Evolutionary conservation across 306 rosid genomes (phyloP), one percentile per base, ranked within the genome.

Genomic region (Betula pendula): DNA sequence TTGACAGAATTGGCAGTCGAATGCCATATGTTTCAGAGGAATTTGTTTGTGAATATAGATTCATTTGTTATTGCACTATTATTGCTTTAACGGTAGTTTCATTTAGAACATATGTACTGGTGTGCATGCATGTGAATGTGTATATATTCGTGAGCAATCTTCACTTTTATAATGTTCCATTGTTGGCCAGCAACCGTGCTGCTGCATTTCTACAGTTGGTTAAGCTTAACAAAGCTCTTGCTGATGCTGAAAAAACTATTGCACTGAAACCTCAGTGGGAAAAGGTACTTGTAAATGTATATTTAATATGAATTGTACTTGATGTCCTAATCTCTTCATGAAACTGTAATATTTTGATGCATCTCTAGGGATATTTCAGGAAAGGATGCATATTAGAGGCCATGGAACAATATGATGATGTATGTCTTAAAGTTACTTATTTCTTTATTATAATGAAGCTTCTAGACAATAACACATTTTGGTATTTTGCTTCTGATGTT

Each of bases 381-480:
- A 96, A 93, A 86, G 98, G 98, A 78, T 89, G 99, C 90, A 79
- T 96, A 81, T 83, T 96, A 79, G 99, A 96, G 84, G 97, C 93
- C 74, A 84, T 93, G 99, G 93, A 93, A 73, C 89, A 89, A 79
- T 96, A 91, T 52, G 98, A 96, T 33, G 92, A 96, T 80, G 99
- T 93, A 82, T 56, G 85, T 73, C 50, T 45, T 19, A 27, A 63
- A 59, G 72, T 73, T 59, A 35, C 71, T 68, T 53, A 74, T 65
- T 17, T 52, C 42, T 66, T 79, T 80, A 58, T 62, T 55, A 29
- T 17, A 40, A 67, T 38, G 66, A 70, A 52, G 33, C 56, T 75
- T 78, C 55, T 65, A 47, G 22, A 24, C 66, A 40, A 42, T 71
- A 42, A 76, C 49, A 72, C 29, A 12, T 62, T 81, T 79, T 83